phyloP scores from a whole-genome alignment of 2,329 filamentous ascomycete genomes.

The Penicillium hordei region DNA sequence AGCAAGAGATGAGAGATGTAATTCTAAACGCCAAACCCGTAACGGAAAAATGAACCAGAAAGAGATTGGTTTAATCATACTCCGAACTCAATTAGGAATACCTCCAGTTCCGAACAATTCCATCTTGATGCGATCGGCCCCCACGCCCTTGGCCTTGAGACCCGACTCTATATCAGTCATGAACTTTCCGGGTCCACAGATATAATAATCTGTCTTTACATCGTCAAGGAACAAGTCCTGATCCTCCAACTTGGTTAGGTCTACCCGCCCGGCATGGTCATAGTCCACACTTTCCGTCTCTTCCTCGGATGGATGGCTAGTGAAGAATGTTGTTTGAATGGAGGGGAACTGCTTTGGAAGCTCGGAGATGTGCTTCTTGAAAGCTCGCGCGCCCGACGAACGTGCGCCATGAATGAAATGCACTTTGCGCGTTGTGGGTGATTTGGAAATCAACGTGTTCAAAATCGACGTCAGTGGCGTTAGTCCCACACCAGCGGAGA shows the following conservation, averaged over 20 bases:
- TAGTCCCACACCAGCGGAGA: conserved; percentile 62
- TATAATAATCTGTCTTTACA: conserved; percentile 62
- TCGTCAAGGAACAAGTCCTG: conserved; percentile 58
- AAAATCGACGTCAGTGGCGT: conserved; percentile 63
- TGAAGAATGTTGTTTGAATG: conserved; percentile 59
- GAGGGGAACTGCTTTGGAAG: conserved; percentile 47
- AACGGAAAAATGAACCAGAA: not conserved
- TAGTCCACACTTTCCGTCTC: conserved; percentile 59
- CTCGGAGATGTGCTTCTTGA: conserved; percentile 53
- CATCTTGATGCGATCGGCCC: conserved; percentile 59
- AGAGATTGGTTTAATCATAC: not conserved
- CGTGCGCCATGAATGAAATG: conserved; percentile 62
- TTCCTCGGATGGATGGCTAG: conserved; percentile 49
- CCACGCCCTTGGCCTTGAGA: conserved; percentile 58
- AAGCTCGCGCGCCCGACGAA: conserved; percentile 49
- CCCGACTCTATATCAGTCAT: conserved; percentile 61
- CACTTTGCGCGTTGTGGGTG: conserved; percentile 50
- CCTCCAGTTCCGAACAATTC: conserved; percentile 67
- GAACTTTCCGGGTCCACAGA: conserved; percentile 70
- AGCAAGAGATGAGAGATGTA: conserved; percentile 8
- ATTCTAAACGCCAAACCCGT: not conserved
- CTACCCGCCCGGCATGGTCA: conserved; percentile 58
- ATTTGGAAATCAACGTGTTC: conserved; percentile 49
- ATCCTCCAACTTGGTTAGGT: conserved; percentile 58
- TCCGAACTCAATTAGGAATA: conserved; percentile 20